Conservation (phyloP, 2,329 filamentous ascomycete species). For the Hypocreales sp. region DNA sequence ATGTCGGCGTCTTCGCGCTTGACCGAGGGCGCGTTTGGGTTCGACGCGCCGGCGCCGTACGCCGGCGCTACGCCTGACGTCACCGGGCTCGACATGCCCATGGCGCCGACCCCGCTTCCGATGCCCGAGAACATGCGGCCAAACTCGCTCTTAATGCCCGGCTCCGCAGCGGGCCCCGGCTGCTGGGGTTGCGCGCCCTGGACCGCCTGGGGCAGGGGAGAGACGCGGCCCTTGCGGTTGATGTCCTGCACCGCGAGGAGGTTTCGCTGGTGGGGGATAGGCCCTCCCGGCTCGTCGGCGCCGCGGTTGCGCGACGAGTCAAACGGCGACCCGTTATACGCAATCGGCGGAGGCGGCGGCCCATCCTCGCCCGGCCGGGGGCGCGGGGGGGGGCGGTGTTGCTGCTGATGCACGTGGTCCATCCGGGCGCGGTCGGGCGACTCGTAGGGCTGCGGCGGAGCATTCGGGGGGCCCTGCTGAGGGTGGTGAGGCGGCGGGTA, state of each 20-base stretch:
- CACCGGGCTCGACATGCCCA: conserved; percentile 35
- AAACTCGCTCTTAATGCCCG: conserved; percentile 87
- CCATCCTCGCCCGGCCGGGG: conserved; percentile 28
- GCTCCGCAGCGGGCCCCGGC: conserved; percentile 64
- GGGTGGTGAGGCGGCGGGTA: conserved; percentile 18
- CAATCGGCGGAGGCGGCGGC: conserved; percentile 32
- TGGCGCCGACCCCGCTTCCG: conserved; percentile 38
- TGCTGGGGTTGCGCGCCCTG: conserved; percentile 78
- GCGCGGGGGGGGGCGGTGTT: conserved; percentile 19
- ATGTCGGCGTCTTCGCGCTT: conserved; percentile 38
- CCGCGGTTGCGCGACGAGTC: conserved; percentile 21
- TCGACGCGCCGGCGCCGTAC: conserved; percentile 18
- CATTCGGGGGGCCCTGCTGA: conserved; percentile 9
- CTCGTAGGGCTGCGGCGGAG: conserved; percentile 24
- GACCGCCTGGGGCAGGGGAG: conserved; percentile 82
- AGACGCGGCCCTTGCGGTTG: conserved; percentile 69
- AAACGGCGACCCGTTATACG: conserved; percentile 27
- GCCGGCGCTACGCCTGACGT: conserved; percentile 23
- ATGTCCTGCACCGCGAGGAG: conserved; percentile 69
- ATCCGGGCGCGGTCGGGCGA: conserved; percentile 35
- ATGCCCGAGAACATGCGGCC: conserved; percentile 94
- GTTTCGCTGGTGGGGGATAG: conserved; percentile 39
- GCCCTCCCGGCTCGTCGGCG: conserved; percentile 38
- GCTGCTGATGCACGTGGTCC: conserved; percentile 20
- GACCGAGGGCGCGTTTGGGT: conserved; percentile 19